Conservation (phyloP, 1,139 yeast genomes). For the Hansenula lynferdii region DNA sequence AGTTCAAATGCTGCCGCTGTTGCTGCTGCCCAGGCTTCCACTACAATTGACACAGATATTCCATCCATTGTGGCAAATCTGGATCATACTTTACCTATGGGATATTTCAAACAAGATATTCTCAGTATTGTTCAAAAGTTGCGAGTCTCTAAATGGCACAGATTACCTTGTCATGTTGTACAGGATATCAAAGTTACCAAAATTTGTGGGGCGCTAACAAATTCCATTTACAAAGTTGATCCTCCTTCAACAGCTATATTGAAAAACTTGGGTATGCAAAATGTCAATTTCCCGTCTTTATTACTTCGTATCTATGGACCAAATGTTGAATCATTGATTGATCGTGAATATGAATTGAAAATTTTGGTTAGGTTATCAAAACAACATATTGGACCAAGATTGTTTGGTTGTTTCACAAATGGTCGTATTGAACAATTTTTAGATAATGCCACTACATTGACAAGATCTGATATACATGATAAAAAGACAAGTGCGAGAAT, state of each 20-base stretch:
- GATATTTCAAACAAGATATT: slow-evolving; percentile 82
- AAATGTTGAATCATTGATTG: slow-evolving; percentile 81
- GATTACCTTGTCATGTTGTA: slow-evolving; percentile 25
- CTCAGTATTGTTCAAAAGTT: slow-evolving; percentile 60
- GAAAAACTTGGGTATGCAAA: slow-evolving; percentile 24
- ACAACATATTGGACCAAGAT: slow-evolving; percentile 80
- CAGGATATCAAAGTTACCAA: slow-evolving; percentile 48
- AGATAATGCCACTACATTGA: slow-evolving; percentile 72
- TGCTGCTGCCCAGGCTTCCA: too few species aligned
- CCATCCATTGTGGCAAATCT: slow-evolving; percentile 34
- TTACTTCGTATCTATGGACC: slow-evolving; percentile 85
- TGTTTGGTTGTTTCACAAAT: slow-evolving; percentile 83
- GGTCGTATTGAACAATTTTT: slow-evolving; percentile 92
- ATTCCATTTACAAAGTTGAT: slow-evolving; percentile 71
- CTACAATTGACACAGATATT: slow-evolving; percentile 25
- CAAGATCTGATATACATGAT: slow-evolving; percentile 67
- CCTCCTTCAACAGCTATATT: slow-evolving; percentile 29
- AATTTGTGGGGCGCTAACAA: slow-evolving; percentile 90
- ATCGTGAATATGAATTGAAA: slow-evolving; percentile 74
- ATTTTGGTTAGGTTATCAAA: slow-evolving; percentile 68
- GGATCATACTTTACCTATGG: slow-evolving; percentile 73
- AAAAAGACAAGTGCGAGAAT: slow-evolving; percentile 77
- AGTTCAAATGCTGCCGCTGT: too few species aligned
- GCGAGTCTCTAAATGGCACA: slow-evolving; percentile 75
- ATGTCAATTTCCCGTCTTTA: slow-evolving; percentile 33